A percentile compares a stretch with the other conserved stretches of the same genome.
These are phyloP conservation scores for Blastobotrys serpentis DNA, from an alignment of 1,139 yeast genomes.

Conservation along the genomic window DNA sequence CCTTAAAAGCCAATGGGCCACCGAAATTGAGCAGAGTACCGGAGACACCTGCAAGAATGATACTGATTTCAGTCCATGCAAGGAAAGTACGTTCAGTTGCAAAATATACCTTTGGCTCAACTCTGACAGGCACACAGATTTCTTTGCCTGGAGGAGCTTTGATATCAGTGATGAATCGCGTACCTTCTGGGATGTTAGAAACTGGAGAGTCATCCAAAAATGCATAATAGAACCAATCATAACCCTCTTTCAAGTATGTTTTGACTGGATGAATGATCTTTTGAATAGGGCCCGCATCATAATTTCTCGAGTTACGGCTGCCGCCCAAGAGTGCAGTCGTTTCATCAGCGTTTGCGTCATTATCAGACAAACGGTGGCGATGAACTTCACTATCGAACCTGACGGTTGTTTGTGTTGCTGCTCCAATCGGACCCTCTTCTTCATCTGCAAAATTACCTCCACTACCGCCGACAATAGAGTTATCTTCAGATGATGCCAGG, in stretches of 20 bases:
- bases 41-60: slow-evolving; percentile 89
- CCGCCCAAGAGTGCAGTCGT: slow-evolving; percentile 31
- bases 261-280: slow-evolving; percentile 2
- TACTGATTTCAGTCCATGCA: slow-evolving; percentile 96
- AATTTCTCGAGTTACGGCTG: background rate
- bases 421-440: slow-evolving; percentile 29
- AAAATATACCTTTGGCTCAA: slow-evolving; percentile 97
- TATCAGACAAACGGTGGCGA: slow-evolving; percentile 15
- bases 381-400: slow-evolving; percentile 28
- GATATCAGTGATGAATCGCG: slow-evolving; percentile 58
- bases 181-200: slow-evolving; percentile 77
- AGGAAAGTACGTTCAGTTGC: slow-evolving; percentile 98
- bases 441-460: slow-evolving; percentile 42
- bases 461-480: slow-evolving; percentile 27
- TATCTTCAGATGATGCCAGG: slow-evolving; percentile 37
- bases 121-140: slow-evolving; percentile 94
- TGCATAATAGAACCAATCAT: slow-evolving; percentile 32
- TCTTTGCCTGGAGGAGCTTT: slow-evolving; percentile 76
- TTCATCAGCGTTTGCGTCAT: slow-evolving; percentile 28
- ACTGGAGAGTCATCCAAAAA: slow-evolving; percentile 49
- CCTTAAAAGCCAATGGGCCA: slow-evolving; percentile 69
- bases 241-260: background rate
- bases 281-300: background rate
- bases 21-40: slow-evolving; percentile 94
- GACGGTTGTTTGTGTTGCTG: slow-evolving; percentile 14